phyloP scores from a whole-genome alignment of 805 yeast genomes.

The Candida glaebosa region DNA sequence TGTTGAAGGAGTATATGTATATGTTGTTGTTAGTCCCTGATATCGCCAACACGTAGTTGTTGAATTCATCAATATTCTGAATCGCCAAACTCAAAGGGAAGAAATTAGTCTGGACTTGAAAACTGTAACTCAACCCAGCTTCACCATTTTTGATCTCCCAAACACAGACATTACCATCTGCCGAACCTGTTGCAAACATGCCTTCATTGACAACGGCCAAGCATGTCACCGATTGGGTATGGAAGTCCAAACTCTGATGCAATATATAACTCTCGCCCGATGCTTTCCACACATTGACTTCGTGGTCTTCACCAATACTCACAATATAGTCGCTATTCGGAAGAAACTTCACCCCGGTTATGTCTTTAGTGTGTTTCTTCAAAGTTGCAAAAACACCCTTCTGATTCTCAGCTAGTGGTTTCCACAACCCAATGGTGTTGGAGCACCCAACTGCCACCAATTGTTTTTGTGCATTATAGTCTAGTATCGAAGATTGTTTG shows the following conservation, averaged over 20 bases:
- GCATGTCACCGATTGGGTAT: slow-evolving; percentile 51
- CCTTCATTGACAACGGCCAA: slow-evolving; percentile 39
- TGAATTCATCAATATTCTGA: slow-evolving; percentile 25
- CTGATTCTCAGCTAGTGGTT: slow-evolving; percentile 43
- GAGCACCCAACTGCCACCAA: slow-evolving; percentile 73
- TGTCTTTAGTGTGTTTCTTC: slow-evolving; percentile 57
- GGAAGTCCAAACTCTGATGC: slow-evolving; percentile 34
- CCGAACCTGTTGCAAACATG: slow-evolving; percentile 57
- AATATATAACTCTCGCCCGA: slow-evolving; percentile 19
- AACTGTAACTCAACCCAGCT: slow-evolving; percentile 23
- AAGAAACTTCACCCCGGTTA: slow-evolving; percentile 60
- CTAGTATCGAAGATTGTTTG: slow-evolving; percentile 58
- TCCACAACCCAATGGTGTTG: slow-evolving; percentile 62
- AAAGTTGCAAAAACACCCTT: slow-evolving; percentile 54
- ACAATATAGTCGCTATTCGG: slow-evolving; percentile 45
- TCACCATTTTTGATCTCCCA: slow-evolving; percentile 40
- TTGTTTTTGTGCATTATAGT: slow-evolving; percentile 34
- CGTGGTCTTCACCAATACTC: slow-evolving; percentile 66
- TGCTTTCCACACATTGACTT: slow-evolving; percentile 57
- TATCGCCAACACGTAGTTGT: slow-evolving; percentile 51
- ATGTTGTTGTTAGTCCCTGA: slow-evolving; percentile 67
- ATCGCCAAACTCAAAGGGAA: slow-evolving; percentile 35
- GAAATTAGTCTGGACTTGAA: slow-evolving; percentile 44
- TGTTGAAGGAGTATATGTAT: slow-evolving; percentile 48
- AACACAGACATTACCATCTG: slow-evolving; percentile 54